Base-by-base conservation (phyloP, 2,329 filamentous ascomycete species). In the Magnaporthiopsis poae region DNA sequence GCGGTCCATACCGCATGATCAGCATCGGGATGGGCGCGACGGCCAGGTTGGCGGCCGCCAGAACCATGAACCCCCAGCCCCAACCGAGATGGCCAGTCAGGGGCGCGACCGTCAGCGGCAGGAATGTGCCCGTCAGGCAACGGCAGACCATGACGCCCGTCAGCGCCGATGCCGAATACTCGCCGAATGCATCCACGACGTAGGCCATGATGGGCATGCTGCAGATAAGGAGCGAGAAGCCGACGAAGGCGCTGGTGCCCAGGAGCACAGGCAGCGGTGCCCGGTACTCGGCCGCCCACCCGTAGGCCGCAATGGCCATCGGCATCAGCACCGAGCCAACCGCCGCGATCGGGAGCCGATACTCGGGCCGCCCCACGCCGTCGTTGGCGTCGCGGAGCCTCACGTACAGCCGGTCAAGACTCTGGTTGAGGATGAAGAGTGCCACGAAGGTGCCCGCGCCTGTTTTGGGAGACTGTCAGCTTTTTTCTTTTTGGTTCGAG, bases 151-250 rank as follows among this genome's bases (percentile, higher is more conserved):
- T 84, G 5, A 86, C 71, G 0, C 81, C 83, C 0, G 84, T 86
- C 76, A 86, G 79, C 1, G 84, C 84, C 13, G 82, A 85, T 0
- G 84, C 84, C 1, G 83, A 81, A 70, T 84, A 86, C 7, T 83
- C 67, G 0, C 83, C 82, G 67, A 81, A 84, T 0, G 84, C 82
- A 68, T 87, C 84, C 2, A 86, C 84, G 0, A 86, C 78, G 68
- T 86, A 87, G 0, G 83, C 79, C 66, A 80, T 81, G 2, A 86
- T 66, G 0, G 84, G 83, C 27, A 87, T 72, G 62, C 81, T 75
- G 4, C 77, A 76, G 2, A 86, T 72, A 63, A 82, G 74, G 2
- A 84, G 72, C 5, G 78, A 75, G 27, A 77, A 72, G 13, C 84
- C 84, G 7, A 84, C 72, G 1, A 81, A n/a, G 2, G 72, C 77